phyloP scores from a whole-genome alignment of 306 rosid species.

The Vicia sativa region DNA sequence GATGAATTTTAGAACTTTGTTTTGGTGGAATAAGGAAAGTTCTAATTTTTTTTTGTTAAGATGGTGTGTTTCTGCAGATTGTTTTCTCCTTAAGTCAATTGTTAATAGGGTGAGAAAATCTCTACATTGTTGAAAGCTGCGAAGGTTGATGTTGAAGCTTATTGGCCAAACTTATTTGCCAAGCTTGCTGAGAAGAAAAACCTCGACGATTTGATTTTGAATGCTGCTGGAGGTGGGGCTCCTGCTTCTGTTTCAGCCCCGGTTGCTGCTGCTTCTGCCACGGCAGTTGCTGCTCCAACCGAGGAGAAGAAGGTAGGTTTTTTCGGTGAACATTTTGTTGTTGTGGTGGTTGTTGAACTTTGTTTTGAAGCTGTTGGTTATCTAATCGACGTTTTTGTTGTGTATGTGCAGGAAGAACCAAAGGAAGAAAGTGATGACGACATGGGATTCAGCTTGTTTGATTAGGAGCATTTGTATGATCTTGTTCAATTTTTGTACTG shows the following conservation, averaged over 20 bases:
- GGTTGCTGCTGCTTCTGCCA: slow-evolving; percentile 43
- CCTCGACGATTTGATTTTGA: slow-evolving; percentile 64
- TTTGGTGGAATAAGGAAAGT: neutral
- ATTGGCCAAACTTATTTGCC: slow-evolving; percentile 74
- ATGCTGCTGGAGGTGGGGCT: slow-evolving; percentile 59
- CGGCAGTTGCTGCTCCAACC: slow-evolving; percentile 48
- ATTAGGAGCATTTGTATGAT: slow-evolving; percentile 45
- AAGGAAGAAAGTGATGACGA: slow-evolving; percentile 71
- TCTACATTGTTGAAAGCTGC: slow-evolving; percentile 63
- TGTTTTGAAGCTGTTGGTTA: slow-evolving; percentile 1
- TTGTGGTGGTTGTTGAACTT: neutral
- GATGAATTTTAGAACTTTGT: neutral
- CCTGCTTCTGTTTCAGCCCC: slow-evolving; percentile 56
- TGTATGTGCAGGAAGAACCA: slow-evolving; percentile 55
- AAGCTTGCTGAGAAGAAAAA: slow-evolving; percentile 69
- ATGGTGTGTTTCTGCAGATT: neutral
- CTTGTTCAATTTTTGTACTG: neutral
- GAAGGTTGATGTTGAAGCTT: slow-evolving; percentile 53
- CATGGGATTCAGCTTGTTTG: slow-evolving; percentile 73
- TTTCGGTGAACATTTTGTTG: neutral
- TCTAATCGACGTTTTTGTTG: slow-evolving; percentile 25
- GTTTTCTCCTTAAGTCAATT: slow-evolving; percentile 39
- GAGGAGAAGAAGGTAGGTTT: slow-evolving; percentile 73
- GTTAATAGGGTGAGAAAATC: slow-evolving; percentile 67
- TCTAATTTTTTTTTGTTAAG: neutral